A percentile compares a stretch with the other conserved stretches of the same genome.
These are phyloP conservation scores for Sarcocystis neurona DNA, from an alignment of 169 alveolate genomes.

Conservation along the genomic window DNA sequence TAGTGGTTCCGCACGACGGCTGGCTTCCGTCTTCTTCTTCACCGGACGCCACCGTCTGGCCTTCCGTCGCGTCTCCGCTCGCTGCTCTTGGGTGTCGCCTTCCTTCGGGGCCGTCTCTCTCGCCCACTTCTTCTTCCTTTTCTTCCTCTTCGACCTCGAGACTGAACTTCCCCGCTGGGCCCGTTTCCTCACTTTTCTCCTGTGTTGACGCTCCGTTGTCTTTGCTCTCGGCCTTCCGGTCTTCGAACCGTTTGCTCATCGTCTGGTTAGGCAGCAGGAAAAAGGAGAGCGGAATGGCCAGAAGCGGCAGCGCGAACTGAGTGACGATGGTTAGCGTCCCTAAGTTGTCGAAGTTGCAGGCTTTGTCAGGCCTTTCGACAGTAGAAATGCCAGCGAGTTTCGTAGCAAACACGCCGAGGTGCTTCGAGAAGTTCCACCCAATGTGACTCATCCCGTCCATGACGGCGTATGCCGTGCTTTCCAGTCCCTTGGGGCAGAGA, in stretches of 20 bases:
- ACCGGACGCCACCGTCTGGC: too few species aligned
- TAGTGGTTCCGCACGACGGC: too few species aligned
- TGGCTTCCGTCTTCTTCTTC: too few species aligned
- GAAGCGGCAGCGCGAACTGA: constrained; percentile 53
- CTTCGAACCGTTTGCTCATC: constrained; percentile 1
- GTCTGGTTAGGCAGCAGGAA: constrained; percentile 54
- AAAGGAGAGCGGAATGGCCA: constrained; percentile 62
- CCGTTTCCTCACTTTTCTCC: too few species aligned
- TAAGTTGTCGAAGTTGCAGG: constrained; percentile 52
- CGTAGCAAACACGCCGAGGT: constrained; percentile 52
- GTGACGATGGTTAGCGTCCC: constrained; percentile 50
- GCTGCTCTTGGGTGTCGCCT: too few species aligned
- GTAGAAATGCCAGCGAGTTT: constrained; percentile 27
- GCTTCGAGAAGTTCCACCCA: constrained; percentile 48
- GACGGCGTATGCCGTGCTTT: constrained; percentile 58
- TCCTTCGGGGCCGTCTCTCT: too few species aligned
- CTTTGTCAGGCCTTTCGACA: background rate
- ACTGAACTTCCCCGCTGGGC: too few species aligned
- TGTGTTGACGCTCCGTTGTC: too few species aligned
- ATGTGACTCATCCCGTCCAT: constrained; percentile 52
- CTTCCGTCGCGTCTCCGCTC: too few species aligned
- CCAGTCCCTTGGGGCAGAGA: constrained; percentile 39
- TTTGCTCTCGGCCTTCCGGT: too few species aligned
- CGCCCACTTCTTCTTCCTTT: too few species aligned
- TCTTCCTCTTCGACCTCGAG: too few species aligned